Base-by-base conservation (phyloP, 192 early-diverging fungal genomes). In the Ramicandelaber brevisporus region DNA sequence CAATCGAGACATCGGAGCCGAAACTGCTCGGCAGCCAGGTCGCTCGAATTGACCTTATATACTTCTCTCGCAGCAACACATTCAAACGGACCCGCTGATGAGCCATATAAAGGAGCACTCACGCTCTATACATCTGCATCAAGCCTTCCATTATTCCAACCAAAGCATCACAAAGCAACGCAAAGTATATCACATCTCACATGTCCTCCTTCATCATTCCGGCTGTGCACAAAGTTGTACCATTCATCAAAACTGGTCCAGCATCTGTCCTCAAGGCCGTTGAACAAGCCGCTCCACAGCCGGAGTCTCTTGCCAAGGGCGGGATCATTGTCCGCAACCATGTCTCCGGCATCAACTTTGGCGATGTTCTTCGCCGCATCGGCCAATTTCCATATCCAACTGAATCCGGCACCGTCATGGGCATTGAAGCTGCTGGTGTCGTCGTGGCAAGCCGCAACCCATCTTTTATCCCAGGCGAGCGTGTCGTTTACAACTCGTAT, bases 301-400 rank as follows among this genome's bases (percentile, higher is more conserved):
- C 50, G 4, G 54, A 48, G 11, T n/a, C n/a, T n/a, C n/a, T n/a
- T n/a, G n/a, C n/a, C n/a, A 37, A 51, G 2, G 54, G 61, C 11
- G 53, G 68, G 17, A 36, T 86, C 4, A 46, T 86, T n/a, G 63
- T 90, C 25, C 59, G 61, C 31, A 85, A 85, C 53, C 40, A 54
- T 0, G 73, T 53, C 29, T 54, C 67, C 6, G 85, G 85, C 3
- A 62, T 93, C 23, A 93, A 89, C 55, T 84, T 69, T 29, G 79
- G 87, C 33, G 88, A 93, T 46, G 87, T 70, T 0, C 81, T 84
- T 45, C 79, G 77, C 27, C 71, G 85, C 29, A 57, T 56, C 8
- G 85, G 85, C 18, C n/a, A n/a, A n/a, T 85, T 83, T 41, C 55
- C 53, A 21, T 29, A 66, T n/a, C n/a, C n/a, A n/a, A n/a, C n/a